These are phyloP conservation scores for Verticillium alfalfae DNA, from an alignment of 2,329 filamentous ascomycete species.

Conservation along the genomic window DNA sequence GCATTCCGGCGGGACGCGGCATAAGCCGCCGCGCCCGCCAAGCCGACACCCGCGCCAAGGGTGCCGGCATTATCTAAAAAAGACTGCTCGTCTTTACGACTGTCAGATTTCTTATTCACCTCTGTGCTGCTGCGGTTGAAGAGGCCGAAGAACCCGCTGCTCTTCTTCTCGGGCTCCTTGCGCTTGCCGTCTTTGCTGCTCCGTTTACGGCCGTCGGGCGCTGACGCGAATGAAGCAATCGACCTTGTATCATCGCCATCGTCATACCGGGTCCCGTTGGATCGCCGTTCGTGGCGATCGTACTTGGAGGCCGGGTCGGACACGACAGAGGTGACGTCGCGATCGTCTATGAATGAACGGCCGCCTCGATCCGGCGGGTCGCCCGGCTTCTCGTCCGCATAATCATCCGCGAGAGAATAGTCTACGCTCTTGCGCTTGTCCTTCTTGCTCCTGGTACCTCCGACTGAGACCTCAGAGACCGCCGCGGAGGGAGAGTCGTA, in stretches of 20 bases:
- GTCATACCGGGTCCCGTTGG: slow-evolving; percentile 30
- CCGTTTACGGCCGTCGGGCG: slow-evolving; percentile 20
- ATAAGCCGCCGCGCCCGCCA: slow-evolving; percentile 43
- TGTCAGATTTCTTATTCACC: slow-evolving; percentile 29
- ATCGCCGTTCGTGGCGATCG: slow-evolving; percentile 28
- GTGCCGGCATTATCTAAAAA: slow-evolving; percentile 70
- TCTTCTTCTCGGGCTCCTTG: slow-evolving; percentile 32
- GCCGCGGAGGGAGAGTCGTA: slow-evolving; percentile 25
- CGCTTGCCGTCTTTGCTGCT: slow-evolving; percentile 27
- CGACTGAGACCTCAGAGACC: slow-evolving; percentile 29
- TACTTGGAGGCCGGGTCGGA: slow-evolving; percentile 34
- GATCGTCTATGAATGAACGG: slow-evolving; percentile 32
- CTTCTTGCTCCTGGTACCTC: slow-evolving; percentile 27
- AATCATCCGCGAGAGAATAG: slow-evolving; percentile 21
- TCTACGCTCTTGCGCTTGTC: slow-evolving; percentile 27
- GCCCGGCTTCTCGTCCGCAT: slow-evolving; percentile 23
- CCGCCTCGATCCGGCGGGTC: slow-evolving; percentile 32
- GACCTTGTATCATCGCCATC: slow-evolving; percentile 42
- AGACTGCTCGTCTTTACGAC: slow-evolving; percentile 38
- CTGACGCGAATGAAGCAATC: slow-evolving; percentile 33
- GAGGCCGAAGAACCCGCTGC: slow-evolving; percentile 40
- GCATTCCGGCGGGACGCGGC: slow-evolving; percentile 37
- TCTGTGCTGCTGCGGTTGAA: slow-evolving; percentile 29
- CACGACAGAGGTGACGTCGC: slow-evolving; percentile 43
- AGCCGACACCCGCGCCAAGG: slow-evolving; percentile 65